phyloP scores from a whole-genome alignment of 306 rosid species.

The Vigna unguiculata region DNA sequence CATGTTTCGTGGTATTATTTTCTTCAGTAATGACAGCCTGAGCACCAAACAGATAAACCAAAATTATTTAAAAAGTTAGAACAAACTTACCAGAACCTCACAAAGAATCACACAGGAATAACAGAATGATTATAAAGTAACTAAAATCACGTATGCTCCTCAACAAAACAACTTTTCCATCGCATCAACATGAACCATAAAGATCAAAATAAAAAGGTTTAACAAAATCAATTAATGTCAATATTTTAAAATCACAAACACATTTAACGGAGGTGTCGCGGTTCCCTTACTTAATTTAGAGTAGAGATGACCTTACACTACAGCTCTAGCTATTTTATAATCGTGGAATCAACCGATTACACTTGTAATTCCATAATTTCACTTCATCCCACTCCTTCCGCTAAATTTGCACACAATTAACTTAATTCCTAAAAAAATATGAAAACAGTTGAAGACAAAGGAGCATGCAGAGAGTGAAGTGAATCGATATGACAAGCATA shows the following conservation, averaged over 20 bases:
- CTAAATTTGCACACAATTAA: conserved; percentile 11
- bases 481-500: background rate
- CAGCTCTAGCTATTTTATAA: conserved; percentile 20
- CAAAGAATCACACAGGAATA: background rate
- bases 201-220: background rate
- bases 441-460: conserved; percentile 6
- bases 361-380: background rate
- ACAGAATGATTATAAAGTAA: background rate
- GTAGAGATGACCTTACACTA: background rate
- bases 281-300: background rate
- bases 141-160: background rate
- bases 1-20: conserved; percentile 58
- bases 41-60: conserved; percentile 27
- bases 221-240: background rate
- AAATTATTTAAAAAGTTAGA: conserved; percentile 22
- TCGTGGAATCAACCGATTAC: background rate
- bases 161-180: background rate
- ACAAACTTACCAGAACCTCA: background rate
- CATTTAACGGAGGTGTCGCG: background rate
- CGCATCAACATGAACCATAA: background rate
- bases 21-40: conserved; percentile 75
- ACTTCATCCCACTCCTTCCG: background rate
- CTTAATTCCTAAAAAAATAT: background rate
- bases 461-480: background rate
- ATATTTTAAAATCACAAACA: conserved; percentile 4